A percentile compares a stretch with the other conserved stretches of the same genome.
These are phyloP conservation scores for Cruciata laevipes DNA, from an alignment of 257 asterid species.

Conservation along the genomic window DNA sequence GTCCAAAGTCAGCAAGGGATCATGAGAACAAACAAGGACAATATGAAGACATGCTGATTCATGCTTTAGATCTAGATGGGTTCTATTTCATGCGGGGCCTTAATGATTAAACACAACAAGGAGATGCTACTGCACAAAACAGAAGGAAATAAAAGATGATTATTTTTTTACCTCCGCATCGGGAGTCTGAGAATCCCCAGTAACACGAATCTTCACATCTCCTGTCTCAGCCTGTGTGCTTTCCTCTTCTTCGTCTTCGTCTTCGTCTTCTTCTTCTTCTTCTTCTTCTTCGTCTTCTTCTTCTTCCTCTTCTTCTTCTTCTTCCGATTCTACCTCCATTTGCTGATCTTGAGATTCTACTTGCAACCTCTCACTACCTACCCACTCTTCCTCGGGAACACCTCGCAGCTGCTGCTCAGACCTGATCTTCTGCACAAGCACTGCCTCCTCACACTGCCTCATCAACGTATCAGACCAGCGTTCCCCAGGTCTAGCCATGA, in stretches of 20 bases:
- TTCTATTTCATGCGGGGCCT: not conserved
- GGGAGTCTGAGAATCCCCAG: conserved; percentile 25
- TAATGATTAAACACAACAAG: not conserved
- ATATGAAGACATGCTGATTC: not conserved
- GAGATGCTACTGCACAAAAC: not conserved
- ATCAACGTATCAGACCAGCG: conserved; percentile 93
- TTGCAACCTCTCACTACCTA: conserved; percentile 48
- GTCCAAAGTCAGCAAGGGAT: not conserved
- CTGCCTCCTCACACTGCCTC: conserved; percentile 77
- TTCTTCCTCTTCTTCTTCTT: conserved; percentile 34
- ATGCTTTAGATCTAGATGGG: not conserved
- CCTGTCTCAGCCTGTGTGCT: conserved; percentile 4
- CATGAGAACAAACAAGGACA: not conserved
- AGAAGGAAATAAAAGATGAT: not conserved
- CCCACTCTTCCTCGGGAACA: conserved; percentile 81
- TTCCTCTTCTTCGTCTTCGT: conserved; percentile 32
- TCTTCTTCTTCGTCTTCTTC: conserved; percentile 34
- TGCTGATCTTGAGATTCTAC: conserved; percentile 24
- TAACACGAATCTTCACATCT: conserved; percentile 8
- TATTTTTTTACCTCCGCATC: conserved; percentile 33
- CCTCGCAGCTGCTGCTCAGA: conserved; percentile 82
- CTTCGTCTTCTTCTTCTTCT: conserved; percentile 31
- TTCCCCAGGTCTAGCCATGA: conserved; percentile 96
- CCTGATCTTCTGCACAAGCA: conserved; percentile 72
- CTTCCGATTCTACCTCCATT: conserved; percentile 31